Percentiles rank a stretch among this genome's conserved stretches.
Evolutionary conservation across 2,329 filamentous ascomycete species (phyloP).

Genomic region (Aspergillus udagawae): DNA sequence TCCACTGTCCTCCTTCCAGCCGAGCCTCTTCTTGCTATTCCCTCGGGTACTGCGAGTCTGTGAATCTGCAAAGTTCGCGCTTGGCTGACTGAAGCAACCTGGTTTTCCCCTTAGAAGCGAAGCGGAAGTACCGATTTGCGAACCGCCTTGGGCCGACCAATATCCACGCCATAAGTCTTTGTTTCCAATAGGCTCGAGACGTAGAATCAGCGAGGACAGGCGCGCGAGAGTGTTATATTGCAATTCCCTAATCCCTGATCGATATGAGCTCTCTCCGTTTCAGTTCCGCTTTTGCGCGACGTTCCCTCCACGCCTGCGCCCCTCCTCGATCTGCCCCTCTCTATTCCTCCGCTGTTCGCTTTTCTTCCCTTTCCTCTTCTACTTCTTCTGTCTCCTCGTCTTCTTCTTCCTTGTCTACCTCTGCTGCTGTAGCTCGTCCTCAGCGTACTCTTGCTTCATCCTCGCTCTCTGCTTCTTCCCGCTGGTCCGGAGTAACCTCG

Average conservation of each 20-base stretch:
- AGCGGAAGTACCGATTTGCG: constrained; percentile 7
- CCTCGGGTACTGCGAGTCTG: constrained; percentile 27
- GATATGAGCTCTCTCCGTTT: constrained; percentile 36
- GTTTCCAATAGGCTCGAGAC: background rate
- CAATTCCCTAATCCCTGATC: constrained; percentile 9
- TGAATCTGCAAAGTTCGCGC: constrained; percentile 1
- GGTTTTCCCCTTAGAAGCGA: constrained; percentile 3
- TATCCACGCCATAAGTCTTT: background rate
- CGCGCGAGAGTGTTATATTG: constrained; percentile 5
- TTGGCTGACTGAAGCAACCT: background rate
- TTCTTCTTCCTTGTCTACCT: constrained; percentile 25
- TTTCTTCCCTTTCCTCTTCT: constrained; percentile 10
- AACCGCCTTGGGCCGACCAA: constrained; percentile 3
- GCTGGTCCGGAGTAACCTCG: constrained; percentile 27
- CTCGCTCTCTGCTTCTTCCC: constrained; percentile 23
- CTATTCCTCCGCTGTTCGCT: constrained; percentile 21
- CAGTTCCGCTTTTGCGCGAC: constrained; percentile 38
- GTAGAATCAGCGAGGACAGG: background rate
- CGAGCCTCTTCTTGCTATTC: constrained; percentile 22
- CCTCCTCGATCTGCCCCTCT: constrained; percentile 28
- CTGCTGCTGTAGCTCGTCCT: constrained; percentile 21
- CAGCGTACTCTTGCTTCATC: constrained; percentile 23
- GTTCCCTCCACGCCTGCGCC: constrained; percentile 21
- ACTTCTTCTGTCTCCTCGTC: constrained; percentile 20
- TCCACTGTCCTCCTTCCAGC: constrained; percentile 35